Conservation (phyloP, 2,329 filamentous ascomycete genomes). For the Verticillium zaregamsianum region DNA sequence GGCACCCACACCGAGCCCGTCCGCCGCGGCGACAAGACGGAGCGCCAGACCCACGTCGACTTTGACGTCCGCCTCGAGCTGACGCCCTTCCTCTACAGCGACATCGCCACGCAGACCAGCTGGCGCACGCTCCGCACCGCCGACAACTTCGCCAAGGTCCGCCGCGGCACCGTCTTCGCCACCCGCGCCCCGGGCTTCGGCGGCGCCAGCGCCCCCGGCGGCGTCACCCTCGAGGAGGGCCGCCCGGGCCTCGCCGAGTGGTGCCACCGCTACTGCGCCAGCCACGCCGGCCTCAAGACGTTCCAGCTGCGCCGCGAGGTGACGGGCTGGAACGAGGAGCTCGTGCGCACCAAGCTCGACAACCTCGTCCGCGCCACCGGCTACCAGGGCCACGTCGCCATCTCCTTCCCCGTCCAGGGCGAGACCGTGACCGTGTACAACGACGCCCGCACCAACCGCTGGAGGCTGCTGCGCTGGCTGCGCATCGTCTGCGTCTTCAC, state of each 20-base stretch:
- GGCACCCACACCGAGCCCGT: slow-evolving; percentile 48
- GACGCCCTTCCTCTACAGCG: slow-evolving; percentile 51
- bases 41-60: slow-evolving; percentile 45
- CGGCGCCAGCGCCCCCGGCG: slow-evolving; percentile 16
- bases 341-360: slow-evolving; percentile 46
- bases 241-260: slow-evolving; percentile 40
- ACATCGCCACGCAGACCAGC: slow-evolving; percentile 32
- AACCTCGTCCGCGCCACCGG: slow-evolving; percentile 59
- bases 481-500: slow-evolving; percentile 61
- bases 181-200: slow-evolving; percentile 43
- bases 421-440: slow-evolving; percentile 60
- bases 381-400: slow-evolving; percentile 58
- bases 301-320: slow-evolving; percentile 50
- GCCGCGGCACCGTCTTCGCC: slow-evolving; percentile 60
- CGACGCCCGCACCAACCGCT: slow-evolving; percentile 56
- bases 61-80: slow-evolving; percentile 58
- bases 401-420: slow-evolving; percentile 58
- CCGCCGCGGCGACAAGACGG: slow-evolving; percentile 40
- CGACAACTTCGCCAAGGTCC: slow-evolving; percentile 54
- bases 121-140: slow-evolving; percentile 46
- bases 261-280: slow-evolving; percentile 65
- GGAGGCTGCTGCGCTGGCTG: slow-evolving; percentile 62
- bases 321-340: slow-evolving; percentile 54
- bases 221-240: slow-evolving; percentile 5
- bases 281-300: slow-evolving; percentile 51